Conservation (phyloP, 306 rosid genomes). For the Aeschynomene evenia region DNA sequence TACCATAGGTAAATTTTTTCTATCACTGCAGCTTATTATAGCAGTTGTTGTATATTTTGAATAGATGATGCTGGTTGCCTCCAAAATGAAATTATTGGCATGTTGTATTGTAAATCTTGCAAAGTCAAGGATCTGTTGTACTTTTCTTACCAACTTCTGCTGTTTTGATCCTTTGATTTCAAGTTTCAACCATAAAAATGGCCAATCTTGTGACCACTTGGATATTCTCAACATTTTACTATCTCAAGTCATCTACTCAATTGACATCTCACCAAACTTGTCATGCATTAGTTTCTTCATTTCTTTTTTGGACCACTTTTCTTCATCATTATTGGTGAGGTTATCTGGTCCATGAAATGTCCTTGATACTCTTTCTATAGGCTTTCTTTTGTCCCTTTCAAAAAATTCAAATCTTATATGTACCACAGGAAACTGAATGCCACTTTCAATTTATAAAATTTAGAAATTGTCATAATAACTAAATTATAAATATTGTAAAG, state of each 20-base stretch:
- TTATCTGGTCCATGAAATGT: neutral
- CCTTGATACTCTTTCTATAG: neutral
- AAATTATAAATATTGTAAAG: neutral
- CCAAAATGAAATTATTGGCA: conserved; percentile 24
- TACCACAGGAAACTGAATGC: conserved; percentile 10
- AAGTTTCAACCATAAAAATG: conserved; percentile 22
- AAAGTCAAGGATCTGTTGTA: conserved; percentile 34
- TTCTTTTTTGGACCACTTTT: neutral
- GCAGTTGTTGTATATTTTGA: conserved; percentile 28
- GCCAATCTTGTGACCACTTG: neutral
- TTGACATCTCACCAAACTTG: conserved; percentile 21
- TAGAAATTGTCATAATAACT: conserved; percentile 12
- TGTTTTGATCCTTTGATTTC: neutral
- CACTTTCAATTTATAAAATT: conserved; percentile 18
- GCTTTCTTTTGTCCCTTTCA: no score
- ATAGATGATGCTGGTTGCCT: conserved; percentile 31
- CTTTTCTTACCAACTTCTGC: conserved; percentile 19
- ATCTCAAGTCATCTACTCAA: neutral
- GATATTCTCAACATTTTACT: conserved; percentile 1
- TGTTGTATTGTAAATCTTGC: conserved; percentile 17
- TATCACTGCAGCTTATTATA: neutral
- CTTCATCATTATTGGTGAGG: neutral
- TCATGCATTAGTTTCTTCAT: conserved; percentile 1
- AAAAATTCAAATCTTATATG: no score
- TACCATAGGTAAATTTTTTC: neutral